These are phyloP conservation scores for Suhomyces kilbournensis DNA, from an alignment of 805 yeast species.

Conservation along the genomic window DNA sequence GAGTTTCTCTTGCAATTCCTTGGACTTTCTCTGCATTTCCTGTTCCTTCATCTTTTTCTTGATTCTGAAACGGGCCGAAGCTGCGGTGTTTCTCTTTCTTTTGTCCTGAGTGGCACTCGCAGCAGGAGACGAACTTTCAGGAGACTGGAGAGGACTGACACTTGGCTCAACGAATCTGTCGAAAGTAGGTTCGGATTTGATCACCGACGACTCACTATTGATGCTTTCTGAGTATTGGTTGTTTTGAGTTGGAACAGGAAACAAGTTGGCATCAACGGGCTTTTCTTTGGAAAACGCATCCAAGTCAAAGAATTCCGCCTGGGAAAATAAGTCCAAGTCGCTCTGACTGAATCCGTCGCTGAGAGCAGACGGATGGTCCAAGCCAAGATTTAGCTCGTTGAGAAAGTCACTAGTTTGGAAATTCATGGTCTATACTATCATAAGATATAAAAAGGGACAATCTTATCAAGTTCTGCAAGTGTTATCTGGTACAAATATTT, in stretches of 20 bases:
- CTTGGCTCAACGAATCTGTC: conserved; percentile 5
- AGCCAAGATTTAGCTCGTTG: conserved; percentile 38
- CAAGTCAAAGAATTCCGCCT: conserved; percentile 39
- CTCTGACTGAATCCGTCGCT: conserved; percentile 13
- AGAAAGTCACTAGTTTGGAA: conserved; percentile 42
- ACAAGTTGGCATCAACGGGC: conserved; percentile 11
- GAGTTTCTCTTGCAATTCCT: conserved; percentile 69
- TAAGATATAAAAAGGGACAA: neutral
- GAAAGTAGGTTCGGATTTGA: conserved; percentile 6
- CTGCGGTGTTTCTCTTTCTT: conserved; percentile 86
- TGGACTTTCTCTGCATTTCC: conserved; percentile 76
- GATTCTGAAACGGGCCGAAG: conserved; percentile 88
- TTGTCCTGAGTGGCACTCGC: conserved; percentile 58
- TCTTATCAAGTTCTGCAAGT: too few species aligned
- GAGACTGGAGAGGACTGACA: neutral
- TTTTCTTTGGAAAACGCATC: conserved; percentile 27
- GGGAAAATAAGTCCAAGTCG: conserved; percentile 40
- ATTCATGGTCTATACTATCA: conserved; percentile 24
- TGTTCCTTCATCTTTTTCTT: conserved; percentile 91
- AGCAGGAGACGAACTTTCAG: neutral
- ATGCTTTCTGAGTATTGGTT: neutral
- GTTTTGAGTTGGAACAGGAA: neutral
- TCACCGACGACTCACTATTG: neutral
- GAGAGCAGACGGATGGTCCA: conserved; percentile 27
- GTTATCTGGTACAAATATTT: neutral